Percentiles rank a stretch among this genome's conserved stretches.
These are phyloP conservation scores for Chrysoporthe cubensis DNA, from an alignment of 2,329 filamentous ascomycete species.

Conservation along the genomic window DNA sequence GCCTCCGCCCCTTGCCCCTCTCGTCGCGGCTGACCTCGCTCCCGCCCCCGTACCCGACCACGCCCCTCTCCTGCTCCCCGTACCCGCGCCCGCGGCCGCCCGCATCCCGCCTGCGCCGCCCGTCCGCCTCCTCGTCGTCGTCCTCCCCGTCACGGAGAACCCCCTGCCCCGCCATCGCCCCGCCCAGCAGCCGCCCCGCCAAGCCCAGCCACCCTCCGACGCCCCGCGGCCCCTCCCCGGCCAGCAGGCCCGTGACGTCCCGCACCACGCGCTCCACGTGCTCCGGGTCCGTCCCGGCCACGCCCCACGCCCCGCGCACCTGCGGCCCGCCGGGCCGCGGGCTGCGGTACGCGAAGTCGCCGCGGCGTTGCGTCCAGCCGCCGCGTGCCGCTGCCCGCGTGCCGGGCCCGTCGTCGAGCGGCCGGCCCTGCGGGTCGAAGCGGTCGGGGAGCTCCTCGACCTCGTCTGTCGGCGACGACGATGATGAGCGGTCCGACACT, in stretches of 20 bases:
- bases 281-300: constrained; percentile 48
- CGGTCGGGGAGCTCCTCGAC: constrained; percentile 52
- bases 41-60: constrained; percentile 23
- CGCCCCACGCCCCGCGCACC: constrained; percentile 48
- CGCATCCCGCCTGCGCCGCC: constrained; percentile 2
- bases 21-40: constrained; percentile 29
- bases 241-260: constrained; percentile 38
- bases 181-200: constrained; percentile 35
- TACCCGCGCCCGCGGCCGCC: background rate
- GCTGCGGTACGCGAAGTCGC: constrained; percentile 47
- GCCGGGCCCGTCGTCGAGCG: constrained; percentile 38
- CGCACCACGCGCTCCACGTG: constrained; percentile 44
- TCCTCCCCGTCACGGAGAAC: constrained; percentile 24
- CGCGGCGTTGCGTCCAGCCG: constrained; percentile 43
- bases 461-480: constrained; percentile 39
- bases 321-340: constrained; percentile 28
- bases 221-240: constrained; percentile 31
- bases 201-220: constrained; percentile 36
- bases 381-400: no score
- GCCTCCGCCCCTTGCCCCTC: constrained; percentile 26
- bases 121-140: background rate
- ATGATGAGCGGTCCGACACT: constrained; percentile 35
- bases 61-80: background rate
- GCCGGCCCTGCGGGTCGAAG: constrained; percentile 50
- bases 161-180: constrained; percentile 31